phyloP scores from a whole-genome alignment of 2,329 filamentous ascomycete species.

The Ceratocystis lukuohia region DNA sequence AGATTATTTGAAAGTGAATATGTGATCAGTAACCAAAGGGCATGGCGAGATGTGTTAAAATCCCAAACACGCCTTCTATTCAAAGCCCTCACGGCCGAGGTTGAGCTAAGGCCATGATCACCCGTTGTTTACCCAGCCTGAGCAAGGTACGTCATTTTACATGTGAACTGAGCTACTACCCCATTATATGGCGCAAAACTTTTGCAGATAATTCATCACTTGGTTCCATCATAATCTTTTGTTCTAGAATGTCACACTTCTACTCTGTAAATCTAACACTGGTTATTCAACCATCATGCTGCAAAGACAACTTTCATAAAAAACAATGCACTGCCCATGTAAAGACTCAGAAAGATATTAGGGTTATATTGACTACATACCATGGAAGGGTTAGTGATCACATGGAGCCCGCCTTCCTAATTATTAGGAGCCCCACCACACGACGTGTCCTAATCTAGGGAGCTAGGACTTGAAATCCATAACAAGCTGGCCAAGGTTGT shows the following conservation, averaged over 20 bases:
- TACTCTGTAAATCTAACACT: no score
- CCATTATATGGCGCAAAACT: not conserved
- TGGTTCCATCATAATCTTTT: not conserved
- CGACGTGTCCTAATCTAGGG: conserved; percentile 18
- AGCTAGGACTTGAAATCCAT: not conserved
- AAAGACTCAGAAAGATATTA: not conserved
- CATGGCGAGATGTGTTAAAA: not conserved
- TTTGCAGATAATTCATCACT: not conserved
- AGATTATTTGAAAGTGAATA: not conserved
- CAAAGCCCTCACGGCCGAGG: not conserved
- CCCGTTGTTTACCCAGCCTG: conserved; percentile 3
- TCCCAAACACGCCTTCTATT: not conserved
- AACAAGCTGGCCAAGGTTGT: not conserved
- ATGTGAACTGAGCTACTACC: not conserved
- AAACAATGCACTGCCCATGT: no score
- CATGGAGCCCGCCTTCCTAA: not conserved
- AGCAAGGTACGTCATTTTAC: conserved; percentile 1
- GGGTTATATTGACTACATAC: not conserved
- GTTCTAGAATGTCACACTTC: not conserved
- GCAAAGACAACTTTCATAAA: no score
- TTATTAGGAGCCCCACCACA: conserved; percentile 5
- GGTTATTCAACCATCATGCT: not conserved
- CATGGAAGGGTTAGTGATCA: conserved; percentile 3
- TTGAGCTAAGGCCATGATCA: not conserved
- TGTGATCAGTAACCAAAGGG: not conserved